Percentiles rank a stretch among this genome's conserved stretches.
phyloP scores from a whole-genome alignment of 768 basidiomycete genomes.

The Xerocomus potaroensis region DNA sequence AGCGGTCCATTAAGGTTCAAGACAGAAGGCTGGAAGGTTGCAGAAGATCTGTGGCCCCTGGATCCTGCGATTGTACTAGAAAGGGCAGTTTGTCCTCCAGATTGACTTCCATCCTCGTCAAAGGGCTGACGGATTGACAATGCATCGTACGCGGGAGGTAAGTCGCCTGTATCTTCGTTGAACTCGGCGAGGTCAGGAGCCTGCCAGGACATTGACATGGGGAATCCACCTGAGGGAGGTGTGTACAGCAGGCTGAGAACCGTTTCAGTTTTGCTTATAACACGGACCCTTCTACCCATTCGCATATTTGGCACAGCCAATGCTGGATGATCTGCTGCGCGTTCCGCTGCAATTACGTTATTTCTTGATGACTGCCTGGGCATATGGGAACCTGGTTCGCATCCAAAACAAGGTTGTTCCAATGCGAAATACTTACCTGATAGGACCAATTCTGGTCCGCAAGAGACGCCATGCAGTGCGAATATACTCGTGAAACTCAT shows the following conservation, averaged over 20 bases:
- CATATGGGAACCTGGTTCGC: too few species aligned
- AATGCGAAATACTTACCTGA: too few species aligned
- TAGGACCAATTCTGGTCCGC: too few species aligned
- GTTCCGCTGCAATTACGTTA: neutral
- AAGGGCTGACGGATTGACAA: neutral
- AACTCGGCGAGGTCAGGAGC: neutral
- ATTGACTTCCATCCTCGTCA: neutral
- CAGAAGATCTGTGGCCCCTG: neutral
- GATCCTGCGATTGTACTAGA: neutral
- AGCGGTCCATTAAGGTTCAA: neutral
- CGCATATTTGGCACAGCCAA: neutral
- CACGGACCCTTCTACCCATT: neutral
- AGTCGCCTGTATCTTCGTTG: neutral
- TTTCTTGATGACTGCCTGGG: too few species aligned
- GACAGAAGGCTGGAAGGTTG: neutral
- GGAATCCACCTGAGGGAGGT: neutral
- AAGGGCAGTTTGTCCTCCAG: neutral
- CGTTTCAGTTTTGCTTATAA: neutral
- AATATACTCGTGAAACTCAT: too few species aligned
- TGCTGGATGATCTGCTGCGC: neutral
- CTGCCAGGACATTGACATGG: neutral
- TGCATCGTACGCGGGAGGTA: constrained; percentile 16
- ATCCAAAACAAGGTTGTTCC: neutral
- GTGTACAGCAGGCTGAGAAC: neutral
- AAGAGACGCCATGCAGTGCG: too few species aligned